Evolutionary conservation across 2,329 filamentous ascomycete species (phyloP), one percentile per base, ranked within the genome.

Genomic region (Diaporthe caulivora): DNA sequence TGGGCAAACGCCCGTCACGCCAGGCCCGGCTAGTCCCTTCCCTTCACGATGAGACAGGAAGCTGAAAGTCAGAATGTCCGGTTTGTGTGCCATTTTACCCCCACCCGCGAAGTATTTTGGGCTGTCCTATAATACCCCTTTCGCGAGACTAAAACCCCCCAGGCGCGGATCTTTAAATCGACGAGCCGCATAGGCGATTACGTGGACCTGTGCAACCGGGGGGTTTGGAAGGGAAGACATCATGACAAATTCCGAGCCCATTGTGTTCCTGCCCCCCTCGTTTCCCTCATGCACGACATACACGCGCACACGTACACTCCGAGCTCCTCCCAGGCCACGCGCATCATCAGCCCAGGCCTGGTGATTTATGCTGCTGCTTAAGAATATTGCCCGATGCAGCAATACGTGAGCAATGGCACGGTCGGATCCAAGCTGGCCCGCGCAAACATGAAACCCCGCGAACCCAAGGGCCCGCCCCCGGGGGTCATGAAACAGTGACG

Each of bases 401-500:
- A 53, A 67, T 29, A 40, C n/a, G 47, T 29, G 62, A 67, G 62
- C 62, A 40, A 53, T 67, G 47, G 62, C 62, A 67, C 62, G 31
- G 62, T 67, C 62, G 62, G 62, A 67, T 67, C 62, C 44, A 47
- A 53, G 47, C 62, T 49, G 62, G 31, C 62, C 62, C 62, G 62
- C 62, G 62, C 62, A 67, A 67, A 67, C 62, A 40, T 67, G 62
- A 67, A 67, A 67, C 62, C 62, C 62, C 31, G 44, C 47, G 47
- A 67, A 40, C 62, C 47, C 47, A 67, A 67, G 62, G 62, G 47
- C 47, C 62, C 42, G 42, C 44, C 62, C 47, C 31, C 44, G 62
- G 62, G 44, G 40, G 40, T 67, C 62, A 37, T 67, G 62, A 67
- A 67, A 67, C 62, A 53, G 62, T 67, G 62, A 67, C 62, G 62